Conservation (phyloP, 495 filamentous ascomycete genomes). For the Penicillium nucicola region DNA sequence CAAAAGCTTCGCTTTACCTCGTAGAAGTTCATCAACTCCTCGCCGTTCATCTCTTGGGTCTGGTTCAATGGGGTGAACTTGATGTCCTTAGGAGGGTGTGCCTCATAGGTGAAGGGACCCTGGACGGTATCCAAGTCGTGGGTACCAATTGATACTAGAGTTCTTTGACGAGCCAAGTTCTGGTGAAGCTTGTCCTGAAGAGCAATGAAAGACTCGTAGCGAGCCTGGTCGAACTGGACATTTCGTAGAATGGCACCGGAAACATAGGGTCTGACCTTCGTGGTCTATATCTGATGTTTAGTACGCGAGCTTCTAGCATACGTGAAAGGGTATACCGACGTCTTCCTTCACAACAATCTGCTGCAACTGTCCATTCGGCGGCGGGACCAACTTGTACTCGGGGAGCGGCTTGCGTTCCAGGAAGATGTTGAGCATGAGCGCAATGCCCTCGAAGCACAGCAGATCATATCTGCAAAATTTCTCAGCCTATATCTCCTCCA, state of each 20-base stretch:
- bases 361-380: conserved; percentile 69
- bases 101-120: conserved; percentile 96
- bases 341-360: conserved; percentile 74
- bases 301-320: background rate
- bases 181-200: conserved; percentile 98
- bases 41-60: conserved; percentile 78
- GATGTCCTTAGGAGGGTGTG: conserved; percentile 86
- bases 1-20: conserved; percentile 48
- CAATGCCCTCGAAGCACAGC: conserved; percentile 97
- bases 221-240: conserved; percentile 84
- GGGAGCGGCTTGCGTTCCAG: conserved; percentile 67
- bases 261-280: conserved; percentile 77
- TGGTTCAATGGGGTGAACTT: conserved; percentile 90
- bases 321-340: conserved; percentile 33
- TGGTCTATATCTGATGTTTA: conserved; percentile 49
- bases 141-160: conserved; percentile 92
- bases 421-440: conserved; percentile 95
- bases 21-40: conserved; percentile 91
- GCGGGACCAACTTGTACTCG: conserved; percentile 70
- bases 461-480: conserved; percentile 76
- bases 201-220: conserved; percentile 95
- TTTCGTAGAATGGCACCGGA: conserved; percentile 83
- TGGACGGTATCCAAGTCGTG: conserved; percentile 93
- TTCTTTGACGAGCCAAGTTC: conserved; percentile 90
- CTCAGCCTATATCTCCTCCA: conserved; percentile 19